Evolutionary conservation across 116 monocot genomes (phyloP), one percentile per base, ranked within the genome.

Genomic region (Dioscorea cayenensis): DNA sequence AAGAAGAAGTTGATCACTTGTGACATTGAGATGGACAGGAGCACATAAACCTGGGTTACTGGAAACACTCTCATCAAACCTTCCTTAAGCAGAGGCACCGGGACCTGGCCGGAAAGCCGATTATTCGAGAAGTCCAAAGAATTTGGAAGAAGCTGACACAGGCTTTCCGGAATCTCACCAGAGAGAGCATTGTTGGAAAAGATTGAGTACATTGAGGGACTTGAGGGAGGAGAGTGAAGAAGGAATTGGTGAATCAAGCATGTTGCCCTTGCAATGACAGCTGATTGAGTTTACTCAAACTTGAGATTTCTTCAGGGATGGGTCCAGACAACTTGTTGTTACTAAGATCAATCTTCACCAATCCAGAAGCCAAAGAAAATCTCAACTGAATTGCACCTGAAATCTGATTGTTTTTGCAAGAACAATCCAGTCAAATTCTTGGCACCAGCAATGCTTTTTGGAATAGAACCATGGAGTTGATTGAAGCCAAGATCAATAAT

Each of bases 101-200:
- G 96, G 20, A 96, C 77, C 3, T 92, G 88, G 28, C 96, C 96
- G 1, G 84, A 82, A 28, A 96, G 92, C 49, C 75, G 73, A 62
- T 97, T 97, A 73, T 97, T 86, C 4, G 97, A 97, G 77, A 97
- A 89, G 29, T 93, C 93, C 6, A 97, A 71, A 1, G 93, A 97
- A 36, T 86, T 97, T 19, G 97, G 97, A 0, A 97, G 81, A 50
- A 93, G 61, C 19, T 77, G 66, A 49, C 92, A 97, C 35, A 97
- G 82, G 36, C 84, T 83, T 38, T 84, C 83, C 1, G 97, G 97
- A 51, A 97, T 97, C 55, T 83, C 75, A 16, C 99, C 99, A 3
- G 89, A 83, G 1, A 93, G 63, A 23, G 85, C 77, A 73, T 99
- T 99, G 73, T 90, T 81, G 6, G 99, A 99, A 63, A 63, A 99